Conservation (phyloP, 73 alveolate genomes). For the Paramecium octaurelia region DNA sequence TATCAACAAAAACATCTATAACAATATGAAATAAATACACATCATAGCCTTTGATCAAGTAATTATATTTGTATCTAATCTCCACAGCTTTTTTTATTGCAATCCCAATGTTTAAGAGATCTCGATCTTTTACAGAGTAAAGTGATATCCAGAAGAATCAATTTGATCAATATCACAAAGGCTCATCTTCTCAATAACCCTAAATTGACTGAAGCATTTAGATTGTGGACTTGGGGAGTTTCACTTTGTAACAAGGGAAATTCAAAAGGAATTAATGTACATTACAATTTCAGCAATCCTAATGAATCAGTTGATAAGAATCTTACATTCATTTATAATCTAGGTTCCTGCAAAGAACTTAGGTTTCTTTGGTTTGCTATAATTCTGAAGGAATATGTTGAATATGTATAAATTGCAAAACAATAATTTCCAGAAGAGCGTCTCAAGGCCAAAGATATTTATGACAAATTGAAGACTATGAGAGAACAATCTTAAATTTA, state of each 20-base stretch:
- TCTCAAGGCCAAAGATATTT: background rate
- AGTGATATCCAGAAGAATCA: background rate
- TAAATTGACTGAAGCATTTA: background rate
- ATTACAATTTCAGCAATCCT: background rate
- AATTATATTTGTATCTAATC: background rate
- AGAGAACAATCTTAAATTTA: background rate
- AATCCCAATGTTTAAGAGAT: background rate
- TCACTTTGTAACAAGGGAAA: conserved; percentile 22
- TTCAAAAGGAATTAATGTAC: background rate
- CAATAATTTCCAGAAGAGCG: background rate
- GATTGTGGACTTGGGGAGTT: conserved; percentile 22
- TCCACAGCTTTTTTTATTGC: background rate
- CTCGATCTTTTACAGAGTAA: background rate
- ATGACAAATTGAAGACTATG: background rate
- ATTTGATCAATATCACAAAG: background rate
- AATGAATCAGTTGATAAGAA: background rate
- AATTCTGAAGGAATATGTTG: background rate
- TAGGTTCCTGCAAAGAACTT: background rate
- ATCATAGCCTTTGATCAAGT: conserved; percentile 9
- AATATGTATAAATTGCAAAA: background rate
- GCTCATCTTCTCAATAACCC: background rate
- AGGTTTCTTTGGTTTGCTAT: conserved; percentile 14
- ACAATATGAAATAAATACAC: background rate
- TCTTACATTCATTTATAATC: background rate
- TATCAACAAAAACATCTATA: background rate